Base-by-base conservation (phyloP, 306 rosid species). In the Quercus mongolica region DNA sequence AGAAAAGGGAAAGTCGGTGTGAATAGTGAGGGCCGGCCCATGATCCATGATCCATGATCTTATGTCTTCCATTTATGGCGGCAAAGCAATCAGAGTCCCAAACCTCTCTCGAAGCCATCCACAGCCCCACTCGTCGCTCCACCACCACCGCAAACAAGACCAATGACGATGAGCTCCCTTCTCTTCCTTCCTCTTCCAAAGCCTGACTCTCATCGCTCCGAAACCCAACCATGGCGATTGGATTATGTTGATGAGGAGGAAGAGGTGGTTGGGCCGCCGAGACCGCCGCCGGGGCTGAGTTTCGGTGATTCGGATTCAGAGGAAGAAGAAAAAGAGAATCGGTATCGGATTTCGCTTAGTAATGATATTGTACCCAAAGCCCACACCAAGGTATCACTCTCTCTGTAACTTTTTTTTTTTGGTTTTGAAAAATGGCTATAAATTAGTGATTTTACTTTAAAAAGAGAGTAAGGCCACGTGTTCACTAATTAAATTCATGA, bases 341-440 rank as follows among this genome's bases (percentile, higher is more conserved):
- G 75, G 20, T 87, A 77, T 79, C 87, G 94, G 71, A 91, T 94
- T 75, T 97, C 99, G 21, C 86, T 86, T 21, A 94, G 91, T 79
- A 94, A 94, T 54, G 94, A 92, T 89, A 91, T 94, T 80, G 94
- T 90, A 25, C 97, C 92, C 69, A 91, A 92, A 85, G 97, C 95
- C 25, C 97, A 94, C 83, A 89, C 88, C 41, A 94, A 94, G 94
- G 97, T 91, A 78, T 35, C 31, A 28, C 41, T 35, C 41, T 35
- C 11, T 38, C 3, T 7, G 10, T 7, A 7, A 38, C 44, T 96
- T 6, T 6, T 38, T 7, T 33, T 7, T 38, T 38, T 38, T 38
- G 44, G 44, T 38, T 7, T 7, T 38, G 44, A 38, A 38, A 38
- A 38, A 38, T 38, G 10, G 44, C 10, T 38, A 6, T 38, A 38